Conservation (phyloP, 208 protist species). For the Trypanosoma lewisi region DNA sequence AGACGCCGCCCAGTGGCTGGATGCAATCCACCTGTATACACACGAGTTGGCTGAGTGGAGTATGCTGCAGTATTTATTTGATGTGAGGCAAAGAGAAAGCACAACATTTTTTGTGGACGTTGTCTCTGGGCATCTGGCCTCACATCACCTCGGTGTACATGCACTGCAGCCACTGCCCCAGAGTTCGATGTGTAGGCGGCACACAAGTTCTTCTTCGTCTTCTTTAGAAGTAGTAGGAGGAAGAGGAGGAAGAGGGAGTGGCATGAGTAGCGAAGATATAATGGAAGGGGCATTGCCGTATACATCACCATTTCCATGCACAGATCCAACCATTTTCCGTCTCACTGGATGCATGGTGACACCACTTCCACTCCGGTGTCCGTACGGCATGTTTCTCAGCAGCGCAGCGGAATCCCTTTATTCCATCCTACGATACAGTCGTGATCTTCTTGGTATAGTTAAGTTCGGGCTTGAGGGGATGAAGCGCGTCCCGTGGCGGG, state of each 20-base stretch:
- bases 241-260: neutral
- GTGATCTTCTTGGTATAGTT: conserved; percentile 63
- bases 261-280: neutral
- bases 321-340: conserved; percentile 68
- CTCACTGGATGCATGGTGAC: conserved; percentile 54
- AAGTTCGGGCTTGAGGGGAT: conserved; percentile 66
- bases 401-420: conserved; percentile 49
- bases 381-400: conserved; percentile 60
- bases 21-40: conserved; percentile 45
- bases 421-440: conserved; percentile 52
- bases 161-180: conserved; percentile 41
- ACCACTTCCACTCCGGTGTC: conserved; percentile 51
- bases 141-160: conserved; percentile 59
- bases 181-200: neutral
- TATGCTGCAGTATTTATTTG: conserved; percentile 74
- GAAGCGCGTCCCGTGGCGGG: conserved; percentile 24
- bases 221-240: no score
- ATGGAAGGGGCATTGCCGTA: neutral
- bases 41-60: conserved; percentile 84
- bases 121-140: conserved; percentile 63
- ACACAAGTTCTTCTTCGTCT: neutral
- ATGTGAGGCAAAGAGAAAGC: conserved; percentile 47
- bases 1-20: conserved; percentile 62
- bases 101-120: conserved; percentile 75
- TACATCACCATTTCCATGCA: conserved; percentile 55